A percentile compares a stretch with the other conserved stretches of the same genome.
Conservation (phyloP, 495 filamentous ascomycete genomes). For the Parmelia sp. region DNA sequence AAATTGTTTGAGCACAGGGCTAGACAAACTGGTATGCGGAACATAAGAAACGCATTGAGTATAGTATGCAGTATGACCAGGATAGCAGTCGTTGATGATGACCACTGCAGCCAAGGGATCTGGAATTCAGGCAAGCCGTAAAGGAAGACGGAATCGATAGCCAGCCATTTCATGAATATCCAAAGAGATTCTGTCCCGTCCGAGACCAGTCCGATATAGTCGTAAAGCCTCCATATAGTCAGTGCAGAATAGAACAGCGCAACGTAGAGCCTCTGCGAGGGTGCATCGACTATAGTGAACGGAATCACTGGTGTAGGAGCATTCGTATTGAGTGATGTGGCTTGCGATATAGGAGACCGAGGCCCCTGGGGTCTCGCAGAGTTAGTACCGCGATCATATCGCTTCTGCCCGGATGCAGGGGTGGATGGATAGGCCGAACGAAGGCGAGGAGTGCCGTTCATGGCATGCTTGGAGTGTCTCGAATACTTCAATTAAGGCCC, state of each 20-base stretch:
- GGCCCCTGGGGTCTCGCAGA: slow-evolving; percentile 26
- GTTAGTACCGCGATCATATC: slow-evolving; percentile 32
- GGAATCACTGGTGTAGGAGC: slow-evolving; percentile 61
- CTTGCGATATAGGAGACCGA: slow-evolving; percentile 23
- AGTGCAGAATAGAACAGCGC: slow-evolving; percentile 66
- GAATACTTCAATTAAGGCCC: not conserved
- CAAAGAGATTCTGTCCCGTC: slow-evolving; percentile 74
- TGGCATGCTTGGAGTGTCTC: slow-evolving; percentile 46
- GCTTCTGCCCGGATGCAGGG: slow-evolving; percentile 43
- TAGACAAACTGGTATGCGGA: slow-evolving; percentile 66
- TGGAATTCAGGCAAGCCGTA: slow-evolving; percentile 75
- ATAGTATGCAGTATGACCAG: slow-evolving; percentile 63
- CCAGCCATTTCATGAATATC: slow-evolving; percentile 89
- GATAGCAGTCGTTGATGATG: slow-evolving; percentile 57
- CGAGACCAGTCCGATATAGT: slow-evolving; percentile 66
- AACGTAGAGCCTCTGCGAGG: slow-evolving; percentile 81
- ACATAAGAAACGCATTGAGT: slow-evolving; percentile 81
- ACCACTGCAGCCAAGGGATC: slow-evolving; percentile 95
- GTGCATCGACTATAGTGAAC: slow-evolving; percentile 68
- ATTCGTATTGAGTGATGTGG: slow-evolving; percentile 15
- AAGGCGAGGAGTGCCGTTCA: slow-evolving; percentile 68
- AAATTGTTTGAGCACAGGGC: slow-evolving; percentile 17
- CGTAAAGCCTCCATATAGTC: slow-evolving; percentile 74
- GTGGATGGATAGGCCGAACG: slow-evolving; percentile 65
- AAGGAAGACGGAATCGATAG: slow-evolving; percentile 73